A percentile compares a stretch with the other conserved stretches of the same genome.
These are phyloP conservation scores for Cyberlindnera saturnus DNA, from an alignment of 805 yeast species.

Conservation along the genomic window DNA sequence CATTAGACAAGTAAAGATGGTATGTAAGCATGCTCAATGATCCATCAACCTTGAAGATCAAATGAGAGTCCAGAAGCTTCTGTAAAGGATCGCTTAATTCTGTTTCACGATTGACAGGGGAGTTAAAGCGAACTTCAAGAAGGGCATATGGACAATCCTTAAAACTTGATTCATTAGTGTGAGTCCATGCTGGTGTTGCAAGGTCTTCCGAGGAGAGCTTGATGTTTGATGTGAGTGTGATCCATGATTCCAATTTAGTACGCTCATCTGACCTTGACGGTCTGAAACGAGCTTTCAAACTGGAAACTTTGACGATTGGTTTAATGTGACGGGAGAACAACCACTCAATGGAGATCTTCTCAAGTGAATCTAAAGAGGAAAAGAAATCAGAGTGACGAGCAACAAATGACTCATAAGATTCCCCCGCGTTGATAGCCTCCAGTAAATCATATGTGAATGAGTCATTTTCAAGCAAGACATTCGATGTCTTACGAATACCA, in stretches of 20 bases:
- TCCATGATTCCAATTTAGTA: conserved; percentile 17
- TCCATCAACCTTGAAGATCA: conserved; percentile 40
- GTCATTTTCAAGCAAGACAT: conserved; percentile 17
- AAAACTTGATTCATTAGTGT: conserved; percentile 5
- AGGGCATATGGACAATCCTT: conserved; percentile 41
- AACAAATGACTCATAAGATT: conserved; percentile 11
- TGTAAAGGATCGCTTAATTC: conserved; percentile 23
- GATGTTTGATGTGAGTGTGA: conserved; percentile 20
- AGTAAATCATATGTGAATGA: conserved; percentile 11
- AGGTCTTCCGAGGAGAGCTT: conserved; percentile 11
- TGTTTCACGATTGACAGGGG: conserved; percentile 22
- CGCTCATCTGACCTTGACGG: background rate
- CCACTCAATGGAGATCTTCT: conserved; percentile 25
- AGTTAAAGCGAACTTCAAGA: conserved; percentile 42
- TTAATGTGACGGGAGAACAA: conserved; percentile 19
- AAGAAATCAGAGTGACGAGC: conserved; percentile 6
- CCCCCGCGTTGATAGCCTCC: conserved; percentile 6
- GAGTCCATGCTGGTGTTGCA: conserved; percentile 11
- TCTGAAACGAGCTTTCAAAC: conserved; percentile 19
- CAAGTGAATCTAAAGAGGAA: conserved; percentile 15
- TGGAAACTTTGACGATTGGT: conserved; percentile 15
- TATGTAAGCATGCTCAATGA: conserved; percentile 30
- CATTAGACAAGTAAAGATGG: conserved; percentile 23
- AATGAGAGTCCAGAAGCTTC: conserved; percentile 39
- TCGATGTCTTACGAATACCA: conserved; percentile 34